phyloP scores from a whole-genome alignment of 345 rosid genomes.

The Brassica napus region Da-Ae NC_063441.1:20870001-20870500 shows the following conservation, averaged over 20 bases:
- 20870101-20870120: background rate
- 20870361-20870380: background rate
- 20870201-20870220: conserved; percentile 30
- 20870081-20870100: background rate
- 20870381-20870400: background rate
- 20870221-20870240: conserved; percentile 29
- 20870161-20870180: background rate
- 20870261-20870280: background rate
- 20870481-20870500: conserved; percentile 6
- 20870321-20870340: background rate
- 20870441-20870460: background rate
- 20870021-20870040: conserved; percentile 18
- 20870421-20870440: background rate
- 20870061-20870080: conserved; percentile 13
- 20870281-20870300: background rate
- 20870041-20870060: conserved; percentile 33
- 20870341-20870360: no score
- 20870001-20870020: conserved; percentile 34
- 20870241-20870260: conserved; percentile 9
- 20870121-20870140: background rate
- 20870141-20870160: background rate
- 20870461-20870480: background rate
- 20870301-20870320: background rate
- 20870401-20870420: background rate
- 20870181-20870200: conserved; percentile 30